Conservation (phyloP, 805 yeast species). For the Monosporozyma yasuniensis region DNA sequence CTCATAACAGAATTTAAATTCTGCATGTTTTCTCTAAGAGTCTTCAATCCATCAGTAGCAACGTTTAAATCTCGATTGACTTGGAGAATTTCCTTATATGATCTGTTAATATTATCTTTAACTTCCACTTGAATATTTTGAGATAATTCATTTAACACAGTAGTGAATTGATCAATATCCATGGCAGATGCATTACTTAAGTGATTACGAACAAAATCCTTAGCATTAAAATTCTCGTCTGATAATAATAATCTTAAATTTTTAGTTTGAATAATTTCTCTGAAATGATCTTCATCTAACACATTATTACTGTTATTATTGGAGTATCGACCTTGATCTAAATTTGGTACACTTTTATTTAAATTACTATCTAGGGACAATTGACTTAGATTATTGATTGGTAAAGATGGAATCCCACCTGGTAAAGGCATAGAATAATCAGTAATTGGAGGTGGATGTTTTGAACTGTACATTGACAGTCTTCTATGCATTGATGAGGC, state of each 20-base stretch:
- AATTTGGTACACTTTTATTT: not conserved
- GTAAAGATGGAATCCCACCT: not conserved
- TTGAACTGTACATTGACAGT: conserved; percentile 34
- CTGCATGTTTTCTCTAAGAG: conserved; percentile 49
- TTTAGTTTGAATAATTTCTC: conserved; percentile 3
- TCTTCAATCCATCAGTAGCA: conserved; percentile 58
- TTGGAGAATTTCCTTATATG: conserved; percentile 51
- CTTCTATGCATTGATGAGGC: conserved; percentile 38
- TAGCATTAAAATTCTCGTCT: conserved; percentile 39
- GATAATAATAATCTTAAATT: conserved; percentile 29
- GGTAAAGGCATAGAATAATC: conserved; percentile 27
- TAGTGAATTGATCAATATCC: conserved; percentile 62
- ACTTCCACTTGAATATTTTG: conserved; percentile 46
- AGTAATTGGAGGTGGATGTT: conserved; percentile 21
- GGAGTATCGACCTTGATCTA: not conserved
- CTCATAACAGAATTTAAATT: conserved; percentile 52
- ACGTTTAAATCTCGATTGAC: conserved; percentile 51
- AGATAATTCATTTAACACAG: conserved; percentile 42
- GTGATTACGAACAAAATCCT: conserved; percentile 38
- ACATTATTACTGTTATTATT: not conserved
- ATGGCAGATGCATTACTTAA: conserved; percentile 59
- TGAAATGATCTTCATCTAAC: not conserved
- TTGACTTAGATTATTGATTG: not conserved
- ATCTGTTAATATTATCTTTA: conserved; percentile 49
- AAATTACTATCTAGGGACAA: not conserved